phyloP scores from a whole-genome alignment of 495 filamentous ascomycete genomes.

The Pyrenopolyporus hunteri region DNA sequence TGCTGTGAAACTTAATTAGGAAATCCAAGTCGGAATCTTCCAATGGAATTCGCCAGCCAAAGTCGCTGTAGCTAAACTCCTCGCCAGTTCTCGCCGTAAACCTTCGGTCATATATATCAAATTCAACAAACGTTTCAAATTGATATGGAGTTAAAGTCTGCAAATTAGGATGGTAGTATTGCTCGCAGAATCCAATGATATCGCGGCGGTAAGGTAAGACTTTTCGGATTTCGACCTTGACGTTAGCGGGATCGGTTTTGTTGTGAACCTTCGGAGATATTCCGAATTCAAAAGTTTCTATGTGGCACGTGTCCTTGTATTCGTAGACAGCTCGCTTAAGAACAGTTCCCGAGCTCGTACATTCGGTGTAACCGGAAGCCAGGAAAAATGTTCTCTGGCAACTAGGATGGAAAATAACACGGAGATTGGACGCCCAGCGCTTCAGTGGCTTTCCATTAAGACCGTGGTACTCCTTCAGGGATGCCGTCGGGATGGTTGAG shows the following conservation, averaged over 20 bases:
- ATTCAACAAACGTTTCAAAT: slow-evolving; percentile 20
- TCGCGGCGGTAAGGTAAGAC: slow-evolving; percentile 28
- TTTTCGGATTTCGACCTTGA: slow-evolving; percentile 13
- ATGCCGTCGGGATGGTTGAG: slow-evolving; percentile 4
- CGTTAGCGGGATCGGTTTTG: neutral
- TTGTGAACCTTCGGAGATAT: neutral
- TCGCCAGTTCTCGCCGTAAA: slow-evolving; percentile 13
- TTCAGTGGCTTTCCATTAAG: neutral
- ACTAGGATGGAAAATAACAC: slow-evolving; percentile 29
- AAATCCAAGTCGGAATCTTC: slow-evolving; percentile 23
- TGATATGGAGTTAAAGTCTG: neutral
- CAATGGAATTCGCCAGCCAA: slow-evolving; percentile 7
- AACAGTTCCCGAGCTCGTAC: neutral
- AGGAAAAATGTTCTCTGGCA: slow-evolving; percentile 28
- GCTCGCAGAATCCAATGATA: slow-evolving; percentile 24
- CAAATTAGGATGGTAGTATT: neutral
- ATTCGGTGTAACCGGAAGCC: slow-evolving; percentile 14
- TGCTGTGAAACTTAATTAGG: slow-evolving; percentile 7
- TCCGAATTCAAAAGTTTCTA: slow-evolving; percentile 18
- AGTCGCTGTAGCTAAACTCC: neutral
- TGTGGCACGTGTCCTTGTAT: slow-evolving; percentile 8
- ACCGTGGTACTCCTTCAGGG: neutral
- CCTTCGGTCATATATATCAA: slow-evolving; percentile 30
- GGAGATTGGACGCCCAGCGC: slow-evolving; percentile 19
- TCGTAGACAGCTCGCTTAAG: slow-evolving; percentile 26